phyloP scores from a whole-genome alignment of 768 basidiomycete species.

The Mrakia gelida region DNA sequence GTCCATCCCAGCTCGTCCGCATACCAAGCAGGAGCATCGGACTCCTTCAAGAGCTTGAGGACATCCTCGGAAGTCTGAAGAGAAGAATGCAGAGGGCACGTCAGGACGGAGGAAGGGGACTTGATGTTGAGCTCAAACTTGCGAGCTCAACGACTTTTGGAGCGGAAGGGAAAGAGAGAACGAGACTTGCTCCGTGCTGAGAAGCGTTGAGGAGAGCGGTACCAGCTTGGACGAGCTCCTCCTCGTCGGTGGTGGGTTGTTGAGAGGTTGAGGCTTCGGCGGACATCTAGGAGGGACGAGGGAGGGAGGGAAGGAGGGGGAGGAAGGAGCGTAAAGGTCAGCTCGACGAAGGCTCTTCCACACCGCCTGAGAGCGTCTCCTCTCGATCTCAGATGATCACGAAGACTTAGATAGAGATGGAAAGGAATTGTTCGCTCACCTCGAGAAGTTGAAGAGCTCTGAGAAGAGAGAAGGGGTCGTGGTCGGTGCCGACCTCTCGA shows the following conservation, averaged over 20 bases:
- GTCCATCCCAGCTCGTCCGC: constrained; percentile 33
- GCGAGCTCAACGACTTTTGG: too few species aligned
- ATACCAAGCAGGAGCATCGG: constrained; percentile 32
- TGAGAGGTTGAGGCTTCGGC: constrained; percentile 7
- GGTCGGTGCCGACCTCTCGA: too few species aligned
- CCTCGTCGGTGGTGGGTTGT: not conserved
- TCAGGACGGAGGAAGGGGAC: not conserved
- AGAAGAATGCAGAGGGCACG: not conserved
- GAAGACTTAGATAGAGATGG: too few species aligned
- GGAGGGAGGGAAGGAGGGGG: not conserved
- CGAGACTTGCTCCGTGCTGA: not conserved
- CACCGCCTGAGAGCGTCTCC: too few species aligned
- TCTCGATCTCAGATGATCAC: too few species aligned
- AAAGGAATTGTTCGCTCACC: too few species aligned
- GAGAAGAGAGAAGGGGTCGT: too few species aligned
- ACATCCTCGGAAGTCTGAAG: constrained; percentile 18
- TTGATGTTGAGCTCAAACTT: not conserved
- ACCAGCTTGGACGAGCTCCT: constrained; percentile 25
- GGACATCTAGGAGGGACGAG: constrained; percentile 1
- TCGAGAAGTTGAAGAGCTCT: too few species aligned
- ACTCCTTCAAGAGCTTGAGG: constrained; percentile 20
- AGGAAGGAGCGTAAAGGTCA: too few species aligned
- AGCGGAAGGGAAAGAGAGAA: not conserved
- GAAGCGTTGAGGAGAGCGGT: constrained; percentile 27
- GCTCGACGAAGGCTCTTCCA: too few species aligned